These are phyloP conservation scores for Apostasia ramifera DNA, from an alignment of 106 monocot species.

Conservation along the genomic window DNA sequence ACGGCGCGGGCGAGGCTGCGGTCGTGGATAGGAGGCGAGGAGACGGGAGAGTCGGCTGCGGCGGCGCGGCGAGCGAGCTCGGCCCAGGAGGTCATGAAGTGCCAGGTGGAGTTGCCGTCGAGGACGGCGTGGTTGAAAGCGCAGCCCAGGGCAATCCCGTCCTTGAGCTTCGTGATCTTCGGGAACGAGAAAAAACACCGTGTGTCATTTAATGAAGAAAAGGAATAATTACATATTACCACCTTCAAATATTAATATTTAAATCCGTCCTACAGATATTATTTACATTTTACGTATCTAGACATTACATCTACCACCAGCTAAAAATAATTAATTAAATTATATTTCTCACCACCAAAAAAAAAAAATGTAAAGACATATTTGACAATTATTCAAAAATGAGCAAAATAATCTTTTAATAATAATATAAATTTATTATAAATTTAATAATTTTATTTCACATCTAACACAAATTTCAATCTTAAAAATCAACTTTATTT, in stretches of 20 bases:
- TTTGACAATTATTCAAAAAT: no score
- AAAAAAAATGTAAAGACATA: no score
- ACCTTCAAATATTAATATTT: neutral
- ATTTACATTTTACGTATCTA: no score
- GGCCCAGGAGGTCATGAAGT: conserved; percentile 89
- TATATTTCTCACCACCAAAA: no score
- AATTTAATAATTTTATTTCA: no score
- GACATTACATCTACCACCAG: no score
- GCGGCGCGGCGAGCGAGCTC: conserved; percentile 44
- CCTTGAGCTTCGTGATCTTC: conserved; percentile 78
- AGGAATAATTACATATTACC: neutral
- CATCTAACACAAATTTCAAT: no score
- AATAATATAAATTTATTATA: no score
- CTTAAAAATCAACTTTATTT: no score
- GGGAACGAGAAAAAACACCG: neutral
- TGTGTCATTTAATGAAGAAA: neutral
- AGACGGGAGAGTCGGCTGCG: conserved; percentile 2
- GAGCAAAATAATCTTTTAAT: no score
- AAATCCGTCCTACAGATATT: no score
- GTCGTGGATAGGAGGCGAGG: conserved; percentile 57
- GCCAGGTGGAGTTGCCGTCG: conserved; percentile 85
- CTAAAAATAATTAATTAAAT: no score
- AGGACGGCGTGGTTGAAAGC: conserved; percentile 97
- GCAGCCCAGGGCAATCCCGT: conserved; percentile 77
- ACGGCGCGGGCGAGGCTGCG: conserved; percentile 48